These are phyloP conservation scores for Nitzschia palea DNA, from an alignment of 108 stramenopile genomes.

Conservation along the genomic window DNA sequence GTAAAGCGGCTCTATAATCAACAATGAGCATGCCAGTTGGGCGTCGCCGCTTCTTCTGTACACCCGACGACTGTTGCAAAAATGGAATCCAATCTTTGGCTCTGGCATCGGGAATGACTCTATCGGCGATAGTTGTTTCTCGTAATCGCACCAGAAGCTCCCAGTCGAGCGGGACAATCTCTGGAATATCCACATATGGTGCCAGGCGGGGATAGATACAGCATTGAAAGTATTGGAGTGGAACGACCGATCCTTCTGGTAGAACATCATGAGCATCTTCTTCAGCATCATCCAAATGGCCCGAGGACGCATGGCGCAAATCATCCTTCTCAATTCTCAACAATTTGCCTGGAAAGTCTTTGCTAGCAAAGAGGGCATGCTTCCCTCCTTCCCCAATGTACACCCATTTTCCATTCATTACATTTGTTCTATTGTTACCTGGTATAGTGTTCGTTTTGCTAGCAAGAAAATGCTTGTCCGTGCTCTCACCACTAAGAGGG, in stretches of 20 bases:
- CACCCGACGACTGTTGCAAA: not conserved
- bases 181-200: conserved; percentile 38
- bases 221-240: not conserved
- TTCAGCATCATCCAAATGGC: not conserved
- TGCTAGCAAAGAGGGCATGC: conserved; percentile 53
- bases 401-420: conserved; percentile 38
- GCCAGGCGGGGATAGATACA: conserved; percentile 11
- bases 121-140: conserved; percentile 1
- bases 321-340: conserved; percentile 21
- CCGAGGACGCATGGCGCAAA: conserved; percentile 3
- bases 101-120: conserved; percentile 12
- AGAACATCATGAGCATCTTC: no score
- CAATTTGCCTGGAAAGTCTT: conserved; percentile 8
- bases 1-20: conserved; percentile 29
- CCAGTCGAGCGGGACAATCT: conserved; percentile 3
- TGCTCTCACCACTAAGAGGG: no score
- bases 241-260: no score
- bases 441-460: no score
- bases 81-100: conserved; percentile 5
- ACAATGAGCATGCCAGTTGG: conserved; percentile 35
- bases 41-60: not conserved
- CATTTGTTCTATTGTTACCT: not conserved
- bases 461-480: no score
- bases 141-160: conserved; percentile 22
- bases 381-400: conserved; percentile 71